Evolutionary conservation across 2,329 filamentous ascomycete species (phyloP).

Genomic region (Fusarium brevicatenulatum): DNA sequence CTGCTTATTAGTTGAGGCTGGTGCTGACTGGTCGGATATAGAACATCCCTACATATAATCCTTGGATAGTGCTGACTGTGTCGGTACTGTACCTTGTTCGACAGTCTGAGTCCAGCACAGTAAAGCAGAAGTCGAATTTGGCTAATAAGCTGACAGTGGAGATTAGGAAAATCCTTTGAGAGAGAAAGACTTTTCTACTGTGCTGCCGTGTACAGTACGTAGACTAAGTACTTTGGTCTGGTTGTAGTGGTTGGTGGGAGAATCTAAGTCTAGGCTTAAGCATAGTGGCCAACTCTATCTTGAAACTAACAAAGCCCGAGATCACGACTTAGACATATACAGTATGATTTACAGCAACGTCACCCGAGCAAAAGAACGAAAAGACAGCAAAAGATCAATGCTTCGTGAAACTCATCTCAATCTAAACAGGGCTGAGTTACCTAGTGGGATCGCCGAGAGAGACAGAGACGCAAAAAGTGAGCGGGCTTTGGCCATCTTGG

Average conservation of each 20-base stretch:
- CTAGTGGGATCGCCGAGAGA: constrained; percentile 10
- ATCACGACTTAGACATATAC: not conserved
- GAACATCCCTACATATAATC: constrained; percentile 1
- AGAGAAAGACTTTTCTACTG: not conserved
- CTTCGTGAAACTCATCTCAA: not conserved
- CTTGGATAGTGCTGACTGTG: constrained; percentile 30
- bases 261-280: constrained; percentile 15
- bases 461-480: not conserved
- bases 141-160: constrained; percentile 31
- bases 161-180: not conserved
- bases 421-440: not conserved
- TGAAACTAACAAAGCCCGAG: not conserved
- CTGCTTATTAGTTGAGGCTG: constrained; percentile 31
- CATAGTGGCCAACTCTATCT: constrained; percentile 26
- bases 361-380: not conserved
- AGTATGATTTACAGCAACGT: not conserved
- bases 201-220: not conserved
- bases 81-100: not conserved
- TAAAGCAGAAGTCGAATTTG: not conserved
- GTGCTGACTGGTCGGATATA: constrained; percentile 25
- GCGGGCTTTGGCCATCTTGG: constrained; percentile 3
- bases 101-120: not conserved
- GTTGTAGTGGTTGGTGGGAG: not conserved
- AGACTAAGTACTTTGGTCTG: not conserved
- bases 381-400: not conserved